Conservation (phyloP, 495 filamentous ascomycete genomes). For the Neurospora sp. region DNA sequence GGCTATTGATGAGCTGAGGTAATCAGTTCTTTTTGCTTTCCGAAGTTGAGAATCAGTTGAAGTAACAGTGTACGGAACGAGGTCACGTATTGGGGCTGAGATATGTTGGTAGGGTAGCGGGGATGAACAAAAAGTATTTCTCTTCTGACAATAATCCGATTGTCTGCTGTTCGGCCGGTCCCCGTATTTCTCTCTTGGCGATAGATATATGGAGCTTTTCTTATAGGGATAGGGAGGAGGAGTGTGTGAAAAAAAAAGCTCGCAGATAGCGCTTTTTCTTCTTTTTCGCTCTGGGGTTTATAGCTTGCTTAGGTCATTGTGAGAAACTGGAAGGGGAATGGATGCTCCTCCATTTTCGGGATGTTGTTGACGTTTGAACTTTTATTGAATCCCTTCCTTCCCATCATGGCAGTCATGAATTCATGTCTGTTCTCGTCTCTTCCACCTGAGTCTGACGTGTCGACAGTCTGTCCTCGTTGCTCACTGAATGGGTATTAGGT, state of each 20-base stretch:
- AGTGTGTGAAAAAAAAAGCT: not conserved
- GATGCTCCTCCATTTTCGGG: not conserved
- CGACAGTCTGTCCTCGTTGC: not conserved
- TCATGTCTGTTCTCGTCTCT: not conserved
- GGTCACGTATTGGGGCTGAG: not conserved
- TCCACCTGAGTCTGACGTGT: not conserved
- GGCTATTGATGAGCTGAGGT: not conserved
- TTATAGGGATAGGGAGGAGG: not conserved
- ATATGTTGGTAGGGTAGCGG: not conserved
- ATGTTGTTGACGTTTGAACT: not conserved
- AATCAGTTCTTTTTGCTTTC: not conserved
- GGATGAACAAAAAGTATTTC: not conserved
- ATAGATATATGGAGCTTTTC: not conserved
- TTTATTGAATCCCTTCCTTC: not conserved
- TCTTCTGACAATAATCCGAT: not conserved
- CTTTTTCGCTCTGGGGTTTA: conserved; percentile 6
- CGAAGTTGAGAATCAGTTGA: not conserved
- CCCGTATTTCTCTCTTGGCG: not conserved
- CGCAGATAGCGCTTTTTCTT: not conserved
- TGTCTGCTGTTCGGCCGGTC: not conserved
- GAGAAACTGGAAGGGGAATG: not conserved
- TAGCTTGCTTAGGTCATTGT: not conserved
- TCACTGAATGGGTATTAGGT: not conserved
- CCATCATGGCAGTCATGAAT: not conserved
- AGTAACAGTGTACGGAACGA: not conserved